Evolutionary conservation across 345 rosid species (phyloP).

Genomic region (Melaleuca alternifolia): DNA sequence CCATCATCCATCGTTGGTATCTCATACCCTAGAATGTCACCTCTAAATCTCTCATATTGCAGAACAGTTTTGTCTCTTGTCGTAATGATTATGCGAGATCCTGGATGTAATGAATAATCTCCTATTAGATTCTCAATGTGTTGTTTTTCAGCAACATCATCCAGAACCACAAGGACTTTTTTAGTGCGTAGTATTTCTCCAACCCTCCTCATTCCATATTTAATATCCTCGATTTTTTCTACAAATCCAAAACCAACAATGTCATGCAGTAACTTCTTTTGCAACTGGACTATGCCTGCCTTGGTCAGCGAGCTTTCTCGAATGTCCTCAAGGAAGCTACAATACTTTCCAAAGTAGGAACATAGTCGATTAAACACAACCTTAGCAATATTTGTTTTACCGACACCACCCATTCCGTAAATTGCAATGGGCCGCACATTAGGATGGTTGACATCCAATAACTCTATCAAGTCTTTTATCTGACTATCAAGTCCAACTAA

Average conservation of each 20-base stretch:
- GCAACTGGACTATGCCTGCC: not conserved
- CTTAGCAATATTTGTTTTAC: not conserved
- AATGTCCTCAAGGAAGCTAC: constrained; percentile 17
- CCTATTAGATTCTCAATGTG: not conserved
- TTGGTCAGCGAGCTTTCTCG: not conserved
- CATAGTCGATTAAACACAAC: not conserved
- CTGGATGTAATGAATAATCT: not conserved
- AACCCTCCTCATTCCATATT: not conserved
- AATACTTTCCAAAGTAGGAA: not conserved
- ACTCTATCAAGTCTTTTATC: not conserved
- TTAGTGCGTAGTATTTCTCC: not conserved
- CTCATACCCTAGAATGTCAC: not conserved
- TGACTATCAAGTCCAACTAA: not conserved
- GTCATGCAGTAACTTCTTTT: fast-evolving
- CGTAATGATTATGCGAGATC: constrained; percentile 7
- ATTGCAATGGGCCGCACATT: not conserved
- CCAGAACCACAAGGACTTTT: not conserved
- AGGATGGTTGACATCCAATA: not conserved
- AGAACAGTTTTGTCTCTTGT: not conserved
- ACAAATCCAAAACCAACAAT: not conserved
- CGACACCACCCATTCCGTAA: not conserved
- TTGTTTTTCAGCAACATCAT: not conserved
- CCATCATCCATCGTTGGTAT: not conserved
- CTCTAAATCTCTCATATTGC: not conserved
- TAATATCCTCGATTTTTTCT: not conserved